These are phyloP conservation scores for Microstroma glucosiphilum DNA, from an alignment of 1,284 basidiomycete species.

Conservation along the genomic window DNA sequence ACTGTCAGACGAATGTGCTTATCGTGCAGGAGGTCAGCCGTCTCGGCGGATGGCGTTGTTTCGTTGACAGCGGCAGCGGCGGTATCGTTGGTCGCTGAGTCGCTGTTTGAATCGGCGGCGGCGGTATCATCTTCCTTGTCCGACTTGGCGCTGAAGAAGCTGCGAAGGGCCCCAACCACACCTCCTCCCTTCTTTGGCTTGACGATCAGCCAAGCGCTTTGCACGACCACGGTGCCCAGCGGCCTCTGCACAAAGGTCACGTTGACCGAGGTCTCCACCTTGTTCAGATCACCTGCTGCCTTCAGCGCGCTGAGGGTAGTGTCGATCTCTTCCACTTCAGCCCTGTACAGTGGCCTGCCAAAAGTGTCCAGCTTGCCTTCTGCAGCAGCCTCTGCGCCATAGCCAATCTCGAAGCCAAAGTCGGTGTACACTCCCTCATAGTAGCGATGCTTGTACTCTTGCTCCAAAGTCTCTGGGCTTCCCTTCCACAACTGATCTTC, in stretches of 20 bases:
- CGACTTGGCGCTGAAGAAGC: slow-evolving; percentile 27
- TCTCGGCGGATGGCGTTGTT: neutral
- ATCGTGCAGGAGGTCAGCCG: slow-evolving; percentile 10
- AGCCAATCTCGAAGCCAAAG: slow-evolving; percentile 36
- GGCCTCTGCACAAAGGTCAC: slow-evolving; percentile 34
- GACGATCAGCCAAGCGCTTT: slow-evolving; percentile 33
- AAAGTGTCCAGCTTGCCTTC: slow-evolving; percentile 6
- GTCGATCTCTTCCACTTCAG: slow-evolving; percentile 35
- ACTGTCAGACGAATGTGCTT: slow-evolving; percentile 19
- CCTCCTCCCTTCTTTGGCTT: slow-evolving; percentile 36
- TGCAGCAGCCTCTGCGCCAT: slow-evolving; percentile 19
- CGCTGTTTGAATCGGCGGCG: slow-evolving; percentile 16
- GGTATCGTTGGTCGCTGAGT: slow-evolving; percentile 14
- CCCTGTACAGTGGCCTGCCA: slow-evolving; percentile 21
- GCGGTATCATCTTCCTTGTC: slow-evolving; percentile 8
- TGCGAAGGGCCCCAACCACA: slow-evolving; percentile 38
- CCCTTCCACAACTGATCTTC: slow-evolving; percentile 27
- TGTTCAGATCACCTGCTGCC: slow-evolving; percentile 28
- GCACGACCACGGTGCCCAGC: slow-evolving; percentile 36
- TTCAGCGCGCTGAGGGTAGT: slow-evolving; percentile 34
- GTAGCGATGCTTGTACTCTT: slow-evolving; percentile 19
- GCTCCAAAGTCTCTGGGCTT: slow-evolving; percentile 25
- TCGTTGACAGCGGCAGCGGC: slow-evolving; percentile 8
- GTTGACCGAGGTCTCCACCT: slow-evolving; percentile 42
- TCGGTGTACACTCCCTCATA: slow-evolving; percentile 33